These are phyloP conservation scores for Yamadazyma laniorum DNA, from an alignment of 805 yeast species.

Conservation along the genomic window DNA sequence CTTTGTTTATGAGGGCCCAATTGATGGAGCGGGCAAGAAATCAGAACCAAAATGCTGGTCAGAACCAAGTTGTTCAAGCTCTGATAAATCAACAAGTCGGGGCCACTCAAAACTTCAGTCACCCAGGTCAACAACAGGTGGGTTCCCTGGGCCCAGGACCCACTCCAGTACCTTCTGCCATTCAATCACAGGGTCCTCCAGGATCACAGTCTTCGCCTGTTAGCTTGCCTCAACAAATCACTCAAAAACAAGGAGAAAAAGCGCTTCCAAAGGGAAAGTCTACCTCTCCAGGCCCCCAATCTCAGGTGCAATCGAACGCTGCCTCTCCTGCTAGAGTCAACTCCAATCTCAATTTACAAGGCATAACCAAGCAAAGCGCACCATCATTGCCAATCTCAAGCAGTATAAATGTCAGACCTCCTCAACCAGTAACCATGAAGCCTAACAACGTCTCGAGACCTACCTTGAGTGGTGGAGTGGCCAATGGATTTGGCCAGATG, in stretches of 20 bases:
- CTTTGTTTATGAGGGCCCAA: slow-evolving; percentile 45
- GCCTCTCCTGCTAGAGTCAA: slow-evolving; percentile 16
- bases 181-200: background rate
- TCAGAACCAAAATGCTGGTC: background rate
- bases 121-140: background rate
- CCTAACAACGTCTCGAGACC: slow-evolving; percentile 62
- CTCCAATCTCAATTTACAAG: slow-evolving; percentile 30
- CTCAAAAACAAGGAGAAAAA: background rate
- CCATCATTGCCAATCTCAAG: slow-evolving; percentile 74
- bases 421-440: slow-evolving; percentile 62
- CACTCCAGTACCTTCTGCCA: background rate
- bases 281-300: slow-evolving; percentile 9
- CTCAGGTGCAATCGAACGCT: slow-evolving; percentile 8
- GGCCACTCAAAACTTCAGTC: background rate
- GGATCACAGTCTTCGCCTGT: background rate
- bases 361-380: slow-evolving; percentile 49
- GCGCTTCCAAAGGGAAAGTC: slow-evolving; percentile 6
- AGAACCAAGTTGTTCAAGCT: too few species aligned
- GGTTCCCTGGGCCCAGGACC: background rate
- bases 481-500: slow-evolving; percentile 60
- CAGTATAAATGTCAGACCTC: slow-evolving; percentile 62
- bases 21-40: slow-evolving; percentile 31
- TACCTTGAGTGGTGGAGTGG: slow-evolving; percentile 79
- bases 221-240: background rate
- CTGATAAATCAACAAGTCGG: background rate